These are phyloP conservation scores for Glebionis coronaria DNA, from an alignment of 129 eudicot species.

Conservation along the genomic window DNA sequence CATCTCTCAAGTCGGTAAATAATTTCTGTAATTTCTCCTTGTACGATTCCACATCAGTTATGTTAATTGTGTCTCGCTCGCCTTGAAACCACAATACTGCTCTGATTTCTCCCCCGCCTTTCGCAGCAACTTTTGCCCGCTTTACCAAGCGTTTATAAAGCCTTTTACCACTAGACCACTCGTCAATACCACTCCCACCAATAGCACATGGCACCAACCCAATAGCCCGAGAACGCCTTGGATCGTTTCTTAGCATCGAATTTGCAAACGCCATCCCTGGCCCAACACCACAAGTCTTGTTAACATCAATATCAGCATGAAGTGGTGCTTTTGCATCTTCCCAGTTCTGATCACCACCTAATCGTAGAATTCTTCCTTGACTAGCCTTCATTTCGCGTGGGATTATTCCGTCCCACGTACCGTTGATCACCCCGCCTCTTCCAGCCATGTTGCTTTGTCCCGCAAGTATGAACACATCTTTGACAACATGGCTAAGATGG, in stretches of 20 bases:
- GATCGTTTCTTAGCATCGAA: slow-evolving; percentile 28
- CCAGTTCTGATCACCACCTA: slow-evolving; percentile 47
- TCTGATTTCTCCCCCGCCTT: slow-evolving; percentile 49
- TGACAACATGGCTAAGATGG: slow-evolving; percentile 14
- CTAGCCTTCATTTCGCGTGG: slow-evolving; percentile 36
- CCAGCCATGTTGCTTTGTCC: slow-evolving; percentile 99
- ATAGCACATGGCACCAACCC: slow-evolving; percentile 92
- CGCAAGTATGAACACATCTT: slow-evolving; percentile 63
- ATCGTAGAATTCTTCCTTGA: slow-evolving; percentile 43
- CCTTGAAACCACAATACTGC: slow-evolving; percentile 80
- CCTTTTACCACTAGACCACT: slow-evolving; percentile 52
- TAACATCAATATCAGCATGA: slow-evolving; percentile 58
- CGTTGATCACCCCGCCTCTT: slow-evolving; percentile 68
- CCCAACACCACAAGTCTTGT: slow-evolving; percentile 68
- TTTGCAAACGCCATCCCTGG: slow-evolving; percentile 86
- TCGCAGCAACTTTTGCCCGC: slow-evolving; percentile 46
- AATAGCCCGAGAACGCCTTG: slow-evolving; percentile 39
- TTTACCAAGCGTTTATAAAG: slow-evolving; percentile 40
- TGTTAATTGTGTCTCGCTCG: slow-evolving; percentile 48
- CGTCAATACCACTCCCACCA: slow-evolving; percentile 57
- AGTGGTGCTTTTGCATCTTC: slow-evolving; percentile 74
- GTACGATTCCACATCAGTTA: slow-evolving; percentile 46
- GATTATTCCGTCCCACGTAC: slow-evolving; percentile 65
- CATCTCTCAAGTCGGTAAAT: slow-evolving; percentile 33
- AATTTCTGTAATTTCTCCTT: slow-evolving; percentile 38